phyloP scores from a whole-genome alignment of 768 basidiomycete genomes.

The Filobasidium floriforme region DNA sequence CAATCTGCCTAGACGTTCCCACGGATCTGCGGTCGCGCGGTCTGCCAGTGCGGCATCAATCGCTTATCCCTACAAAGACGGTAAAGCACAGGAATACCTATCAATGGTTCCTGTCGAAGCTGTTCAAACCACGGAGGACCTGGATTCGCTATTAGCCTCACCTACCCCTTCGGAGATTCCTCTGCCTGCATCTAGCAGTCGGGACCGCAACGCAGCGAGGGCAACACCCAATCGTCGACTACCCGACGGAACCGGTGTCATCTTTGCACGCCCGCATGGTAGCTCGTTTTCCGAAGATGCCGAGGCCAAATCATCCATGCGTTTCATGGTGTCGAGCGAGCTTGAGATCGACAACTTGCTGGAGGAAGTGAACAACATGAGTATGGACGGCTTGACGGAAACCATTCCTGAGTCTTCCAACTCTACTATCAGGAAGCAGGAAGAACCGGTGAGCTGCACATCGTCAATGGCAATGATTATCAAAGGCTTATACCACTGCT shows the following conservation, averaged over 20 bases:
- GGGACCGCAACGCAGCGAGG: not conserved
- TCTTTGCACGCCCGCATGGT: conserved; percentile 21
- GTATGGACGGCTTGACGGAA: conserved; percentile 28
- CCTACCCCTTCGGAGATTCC: conserved; percentile 8
- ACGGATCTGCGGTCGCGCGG: too few species aligned
- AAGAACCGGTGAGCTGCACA: conserved; percentile 27
- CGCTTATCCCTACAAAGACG: too few species aligned
- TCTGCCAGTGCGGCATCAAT: too few species aligned
- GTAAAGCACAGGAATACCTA: too few species aligned
- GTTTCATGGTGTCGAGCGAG: conserved; percentile 43
- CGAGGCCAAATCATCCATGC: conserved; percentile 32
- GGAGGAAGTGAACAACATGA: conserved; percentile 44
- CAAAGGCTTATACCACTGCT: not conserved
- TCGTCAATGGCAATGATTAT: not conserved
- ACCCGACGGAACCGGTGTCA: conserved; percentile 22
- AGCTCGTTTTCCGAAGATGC: conserved; percentile 18
- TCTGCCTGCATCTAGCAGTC: not conserved
- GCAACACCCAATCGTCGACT: conserved; percentile 8
- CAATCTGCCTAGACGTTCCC: conserved; percentile 4
- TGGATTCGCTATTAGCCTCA: conserved; percentile 12
- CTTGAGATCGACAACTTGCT: conserved; percentile 40
- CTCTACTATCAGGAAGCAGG: conserved; percentile 17
- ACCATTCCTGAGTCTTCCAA: conserved; percentile 25
- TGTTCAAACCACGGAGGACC: conserved; percentile 13
- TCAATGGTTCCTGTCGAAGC: conserved; percentile 2